Conservation (phyloP, 306 rosid species). For the Macrotyloma uniflorum region DNA sequence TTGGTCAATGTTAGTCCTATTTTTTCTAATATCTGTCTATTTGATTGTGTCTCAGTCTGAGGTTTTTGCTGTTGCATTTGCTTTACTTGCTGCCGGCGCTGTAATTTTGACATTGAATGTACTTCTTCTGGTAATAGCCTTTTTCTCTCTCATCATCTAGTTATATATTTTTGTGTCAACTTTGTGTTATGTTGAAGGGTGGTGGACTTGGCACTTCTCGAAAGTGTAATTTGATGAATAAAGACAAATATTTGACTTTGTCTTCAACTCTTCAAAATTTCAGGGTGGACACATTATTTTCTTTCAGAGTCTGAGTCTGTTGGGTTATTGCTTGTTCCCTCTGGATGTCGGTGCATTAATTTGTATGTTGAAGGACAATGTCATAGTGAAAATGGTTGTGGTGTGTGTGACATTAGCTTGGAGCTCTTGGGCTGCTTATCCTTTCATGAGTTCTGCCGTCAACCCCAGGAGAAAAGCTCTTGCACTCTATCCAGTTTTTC, state of each 20-base stretch:
- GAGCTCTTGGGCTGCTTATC: slow-evolving; percentile 99
- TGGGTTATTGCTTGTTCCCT: slow-evolving; percentile 97
- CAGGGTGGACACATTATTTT: slow-evolving; percentile 98
- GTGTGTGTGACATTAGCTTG: slow-evolving; percentile 91
- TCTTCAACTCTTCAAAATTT: slow-evolving; percentile 36
- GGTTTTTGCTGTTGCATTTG: slow-evolving; percentile 98
- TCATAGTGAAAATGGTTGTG: slow-evolving; percentile 75
- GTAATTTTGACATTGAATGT: slow-evolving; percentile 94
- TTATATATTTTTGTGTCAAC: slow-evolving; percentile 15
- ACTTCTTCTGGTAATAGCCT: slow-evolving; percentile 80
- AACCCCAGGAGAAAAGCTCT: slow-evolving; percentile 99
- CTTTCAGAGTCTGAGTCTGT: slow-evolving; percentile 96
- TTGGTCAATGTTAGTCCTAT: slow-evolving; percentile 4
- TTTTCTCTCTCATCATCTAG: slow-evolving; percentile 24
- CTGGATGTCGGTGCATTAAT: slow-evolving; percentile 86
- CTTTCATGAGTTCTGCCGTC: slow-evolving; percentile 98
- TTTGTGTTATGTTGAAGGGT: background rate
- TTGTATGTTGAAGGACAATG: slow-evolving; percentile 92
- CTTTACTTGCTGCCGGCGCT: slow-evolving; percentile 96
- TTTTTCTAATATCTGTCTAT: slow-evolving; percentile 27
- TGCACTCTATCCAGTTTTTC: slow-evolving; percentile 96
- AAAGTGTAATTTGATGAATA: background rate
- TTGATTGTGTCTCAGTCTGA: slow-evolving; percentile 68
- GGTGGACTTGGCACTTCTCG: background rate
- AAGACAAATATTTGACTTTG: slow-evolving; percentile 11